Percentiles rank a stretch among this genome's conserved stretches.
Conservation (phyloP, 2,329 filamentous ascomycete species). For the Cladophialophora psammophila region DNA sequence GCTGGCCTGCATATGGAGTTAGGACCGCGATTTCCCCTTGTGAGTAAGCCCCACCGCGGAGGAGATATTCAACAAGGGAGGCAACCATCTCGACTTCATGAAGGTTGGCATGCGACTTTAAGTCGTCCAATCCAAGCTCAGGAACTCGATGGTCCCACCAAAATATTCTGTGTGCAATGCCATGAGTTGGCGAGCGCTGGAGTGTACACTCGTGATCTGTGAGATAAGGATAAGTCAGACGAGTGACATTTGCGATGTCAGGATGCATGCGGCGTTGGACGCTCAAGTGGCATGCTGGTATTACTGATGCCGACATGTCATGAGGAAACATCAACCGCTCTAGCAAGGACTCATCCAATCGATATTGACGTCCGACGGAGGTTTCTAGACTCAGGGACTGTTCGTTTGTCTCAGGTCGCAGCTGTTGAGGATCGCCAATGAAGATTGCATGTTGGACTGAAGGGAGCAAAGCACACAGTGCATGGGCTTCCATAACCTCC, state of each 20-base stretch:
- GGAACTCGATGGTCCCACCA: conserved; percentile 44
- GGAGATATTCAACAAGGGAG: conserved; percentile 41
- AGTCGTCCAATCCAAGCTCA: conserved; percentile 36
- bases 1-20: conserved; percentile 45
- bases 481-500: conserved; percentile 71
- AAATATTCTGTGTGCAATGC: conserved; percentile 42
- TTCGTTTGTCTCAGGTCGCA: conserved; percentile 42
- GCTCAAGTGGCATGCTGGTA: conserved; percentile 40
- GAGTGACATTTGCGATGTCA: conserved; percentile 42
- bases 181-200: conserved; percentile 29
- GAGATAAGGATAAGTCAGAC: conserved; percentile 43
- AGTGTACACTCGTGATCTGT: conserved; percentile 35
- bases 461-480: conserved; percentile 65
- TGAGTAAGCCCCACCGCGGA: conserved; percentile 42
- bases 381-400: conserved; percentile 61
- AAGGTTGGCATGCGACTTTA: conserved; percentile 43
- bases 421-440: conserved; percentile 47
- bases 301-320: conserved; percentile 26
- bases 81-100: conserved; percentile 44
- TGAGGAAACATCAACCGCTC: conserved; percentile 58
- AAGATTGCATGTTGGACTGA: conserved; percentile 67
- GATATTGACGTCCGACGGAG: conserved; percentile 56
- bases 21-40: conserved; percentile 45
- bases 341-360: conserved; percentile 67
- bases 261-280: conserved; percentile 46